A percentile compares a stretch with the other conserved stretches of the same genome.
These are phyloP conservation scores for Heterobasidion irregulare DNA, from an alignment of 1,284 basidiomycete genomes.

Conservation along the genomic window DNA sequence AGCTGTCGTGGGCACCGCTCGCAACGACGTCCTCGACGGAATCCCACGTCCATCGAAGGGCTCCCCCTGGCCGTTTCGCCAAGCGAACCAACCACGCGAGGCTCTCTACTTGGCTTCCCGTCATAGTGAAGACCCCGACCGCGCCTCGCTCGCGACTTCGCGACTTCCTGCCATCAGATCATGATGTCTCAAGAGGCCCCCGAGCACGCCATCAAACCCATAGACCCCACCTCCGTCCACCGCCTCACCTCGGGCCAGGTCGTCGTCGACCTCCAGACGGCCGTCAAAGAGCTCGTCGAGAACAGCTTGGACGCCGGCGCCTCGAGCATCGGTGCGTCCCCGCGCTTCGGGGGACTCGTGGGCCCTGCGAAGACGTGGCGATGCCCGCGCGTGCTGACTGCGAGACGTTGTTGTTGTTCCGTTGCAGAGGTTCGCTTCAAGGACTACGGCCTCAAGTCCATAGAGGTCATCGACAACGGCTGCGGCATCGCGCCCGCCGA, in stretches of 20 bases:
- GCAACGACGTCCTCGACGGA: too few relatives aligned
- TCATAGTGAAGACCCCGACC: too few relatives aligned
- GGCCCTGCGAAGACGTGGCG: too few relatives aligned
- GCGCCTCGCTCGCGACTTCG: too few relatives aligned
- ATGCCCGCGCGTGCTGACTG: too few relatives aligned
- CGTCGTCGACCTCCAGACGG: constrained; percentile 87
- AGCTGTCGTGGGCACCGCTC: too few relatives aligned
- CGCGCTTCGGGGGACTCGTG: neutral
- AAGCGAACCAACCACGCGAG: too few relatives aligned
- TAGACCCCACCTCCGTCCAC: constrained; percentile 75
- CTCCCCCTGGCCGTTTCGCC: too few relatives aligned
- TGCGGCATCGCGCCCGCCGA: constrained; percentile 75
- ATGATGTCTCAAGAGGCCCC: too few relatives aligned
- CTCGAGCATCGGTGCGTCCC: constrained; percentile 63
- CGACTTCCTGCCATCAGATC: neutral
- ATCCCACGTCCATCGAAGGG: too few relatives aligned
- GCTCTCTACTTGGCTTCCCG: too few relatives aligned
- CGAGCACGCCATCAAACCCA: constrained; percentile 35
- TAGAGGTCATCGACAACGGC: constrained; percentile 95
- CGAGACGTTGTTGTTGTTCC: too few relatives aligned
- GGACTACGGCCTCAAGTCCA: constrained; percentile 76
- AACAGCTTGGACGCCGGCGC: constrained; percentile 94
- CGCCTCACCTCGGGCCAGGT: constrained; percentile 92
- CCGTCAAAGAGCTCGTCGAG: constrained; percentile 95
- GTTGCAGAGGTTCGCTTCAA: constrained; percentile 81